Evolutionary conservation across 208 protist species (phyloP).

Genomic region (Trypanosoma conorhini): DNA sequence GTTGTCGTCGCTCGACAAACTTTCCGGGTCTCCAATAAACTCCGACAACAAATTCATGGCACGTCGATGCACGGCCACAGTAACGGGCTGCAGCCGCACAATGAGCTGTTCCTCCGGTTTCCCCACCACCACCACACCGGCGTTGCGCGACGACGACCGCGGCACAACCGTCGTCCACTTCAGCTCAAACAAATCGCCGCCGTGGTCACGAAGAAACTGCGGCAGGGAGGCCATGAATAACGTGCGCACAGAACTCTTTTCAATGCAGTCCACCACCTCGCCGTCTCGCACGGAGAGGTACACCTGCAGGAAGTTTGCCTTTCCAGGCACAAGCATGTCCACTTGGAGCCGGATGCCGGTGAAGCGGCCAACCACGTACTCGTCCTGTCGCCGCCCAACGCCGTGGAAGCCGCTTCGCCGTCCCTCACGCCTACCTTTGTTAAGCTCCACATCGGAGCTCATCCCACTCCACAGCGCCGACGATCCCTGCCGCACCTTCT

Average conservation of each 20-base stretch:
- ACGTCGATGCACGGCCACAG: slow-evolving; percentile 34
- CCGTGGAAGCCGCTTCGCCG: slow-evolving; percentile 28
- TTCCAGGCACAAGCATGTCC: slow-evolving; percentile 43
- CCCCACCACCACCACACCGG: slow-evolving; percentile 23
- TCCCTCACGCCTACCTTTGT: slow-evolving; percentile 2
- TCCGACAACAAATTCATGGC: slow-evolving; percentile 25
- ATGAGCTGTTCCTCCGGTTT: slow-evolving; percentile 37
- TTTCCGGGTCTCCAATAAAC: slow-evolving; percentile 29
- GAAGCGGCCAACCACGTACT: slow-evolving; percentile 52
- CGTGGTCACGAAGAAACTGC: slow-evolving; percentile 19
- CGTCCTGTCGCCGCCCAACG: slow-evolving; percentile 39
- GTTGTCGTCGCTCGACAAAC: slow-evolving; percentile 7
- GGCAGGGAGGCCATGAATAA: slow-evolving; percentile 47
- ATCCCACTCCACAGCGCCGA: slow-evolving; percentile 19
- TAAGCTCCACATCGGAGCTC: slow-evolving; percentile 17
- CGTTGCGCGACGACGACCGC: slow-evolving; percentile 15
- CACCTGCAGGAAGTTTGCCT: slow-evolving; percentile 46
- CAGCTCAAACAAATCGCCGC: slow-evolving; percentile 32
- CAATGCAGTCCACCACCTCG: slow-evolving; percentile 62
- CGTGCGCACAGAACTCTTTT: slow-evolving; percentile 47
- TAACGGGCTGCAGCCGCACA: slow-evolving; percentile 56
- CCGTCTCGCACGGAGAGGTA: slow-evolving; percentile 43
- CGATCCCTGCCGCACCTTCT: background rate
- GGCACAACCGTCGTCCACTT: slow-evolving; percentile 39
- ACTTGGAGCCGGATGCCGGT: slow-evolving; percentile 50